A percentile compares a stretch with the other conserved stretches of the same genome.
Conservation (phyloP, 2,329 filamentous ascomycete species). For the Aspergillus flavus region DNA sequence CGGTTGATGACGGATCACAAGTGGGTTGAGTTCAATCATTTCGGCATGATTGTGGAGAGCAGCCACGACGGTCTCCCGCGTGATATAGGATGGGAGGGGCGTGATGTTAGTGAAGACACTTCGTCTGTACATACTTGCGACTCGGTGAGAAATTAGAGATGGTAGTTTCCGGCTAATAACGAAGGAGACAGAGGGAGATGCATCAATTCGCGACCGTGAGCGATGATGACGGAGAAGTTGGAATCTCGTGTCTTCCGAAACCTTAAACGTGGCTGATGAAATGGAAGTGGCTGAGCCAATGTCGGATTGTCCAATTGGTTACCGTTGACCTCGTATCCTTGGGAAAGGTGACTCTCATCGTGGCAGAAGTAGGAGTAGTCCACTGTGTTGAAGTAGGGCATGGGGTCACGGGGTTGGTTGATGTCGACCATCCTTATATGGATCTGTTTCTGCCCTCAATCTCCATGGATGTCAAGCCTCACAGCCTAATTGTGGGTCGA, state of each 20-base stretch:
- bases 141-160: background rate
- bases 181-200: background rate
- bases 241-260: background rate
- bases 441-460: too few relatives aligned
- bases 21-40: slow-evolving; percentile 87
- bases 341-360: too few relatives aligned
- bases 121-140: slow-evolving; percentile 64
- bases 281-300: background rate
- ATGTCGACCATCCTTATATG: too few relatives aligned
- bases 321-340: background rate
- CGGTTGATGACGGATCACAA: slow-evolving; percentile 71
- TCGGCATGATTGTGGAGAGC: slow-evolving; percentile 76
- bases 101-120: slow-evolving; percentile 77
- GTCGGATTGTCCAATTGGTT: background rate
- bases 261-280: background rate
- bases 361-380: too few relatives aligned
- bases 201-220: background rate
- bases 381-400: too few relatives aligned
- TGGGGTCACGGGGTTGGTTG: too few relatives aligned
- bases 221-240: background rate
- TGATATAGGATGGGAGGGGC: slow-evolving; percentile 69
- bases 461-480: too few relatives aligned
- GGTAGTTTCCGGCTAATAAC: background rate
- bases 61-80: slow-evolving; percentile 69
- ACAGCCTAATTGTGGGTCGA: too few relatives aligned